A percentile compares a stretch with the other conserved stretches of the same genome.
phyloP scores from a whole-genome alignment of 805 yeast species.

The Teunomyces pallodes region DNA sequence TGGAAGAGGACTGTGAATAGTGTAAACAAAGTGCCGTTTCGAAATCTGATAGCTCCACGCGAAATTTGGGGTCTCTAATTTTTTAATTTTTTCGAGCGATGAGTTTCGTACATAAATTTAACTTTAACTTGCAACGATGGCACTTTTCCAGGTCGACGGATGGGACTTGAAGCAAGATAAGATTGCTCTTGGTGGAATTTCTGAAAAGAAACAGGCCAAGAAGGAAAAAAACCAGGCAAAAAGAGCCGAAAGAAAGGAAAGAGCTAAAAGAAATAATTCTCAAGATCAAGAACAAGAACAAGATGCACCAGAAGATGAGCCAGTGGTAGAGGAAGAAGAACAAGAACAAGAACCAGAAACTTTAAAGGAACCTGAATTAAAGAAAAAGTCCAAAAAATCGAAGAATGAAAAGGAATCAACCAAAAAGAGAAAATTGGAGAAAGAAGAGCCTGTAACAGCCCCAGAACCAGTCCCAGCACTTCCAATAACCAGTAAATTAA shows the following conservation, averaged over 20 bases:
- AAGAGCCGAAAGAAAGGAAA: conserved; percentile 14
- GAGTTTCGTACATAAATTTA: not conserved
- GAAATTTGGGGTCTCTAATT: not conserved
- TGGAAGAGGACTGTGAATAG: not conserved
- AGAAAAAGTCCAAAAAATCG: not conserved
- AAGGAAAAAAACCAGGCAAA: conserved; percentile 16
- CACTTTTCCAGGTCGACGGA: conserved; percentile 76
- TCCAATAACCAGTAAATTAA: conserved; percentile 46
- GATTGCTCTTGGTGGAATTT: conserved; percentile 46
- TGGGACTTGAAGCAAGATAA: conserved; percentile 64
- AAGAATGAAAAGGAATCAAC: conserved; percentile 5
- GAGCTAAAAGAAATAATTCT: conserved; percentile 11
- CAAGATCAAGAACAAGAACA: conserved; percentile 5
- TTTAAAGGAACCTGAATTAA: conserved; percentile 7
- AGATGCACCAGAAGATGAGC: conserved; percentile 12
- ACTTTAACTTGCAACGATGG: conserved; percentile 38
- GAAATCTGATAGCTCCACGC: not conserved
- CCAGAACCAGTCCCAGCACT: conserved; percentile 12
- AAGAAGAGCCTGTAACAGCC: conserved; percentile 1
- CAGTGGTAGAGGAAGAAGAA: conserved; percentile 17
- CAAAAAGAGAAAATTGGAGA: conserved; percentile 7
- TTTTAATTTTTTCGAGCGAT: conserved; percentile 2
- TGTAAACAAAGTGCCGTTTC: not conserved
- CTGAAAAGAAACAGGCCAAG: conserved; percentile 24
- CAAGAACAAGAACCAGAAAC: conserved; percentile 17